Base-by-base conservation (phyloP, 352 stramenopile species). In the Pythium vanterpoolii region DNA sequence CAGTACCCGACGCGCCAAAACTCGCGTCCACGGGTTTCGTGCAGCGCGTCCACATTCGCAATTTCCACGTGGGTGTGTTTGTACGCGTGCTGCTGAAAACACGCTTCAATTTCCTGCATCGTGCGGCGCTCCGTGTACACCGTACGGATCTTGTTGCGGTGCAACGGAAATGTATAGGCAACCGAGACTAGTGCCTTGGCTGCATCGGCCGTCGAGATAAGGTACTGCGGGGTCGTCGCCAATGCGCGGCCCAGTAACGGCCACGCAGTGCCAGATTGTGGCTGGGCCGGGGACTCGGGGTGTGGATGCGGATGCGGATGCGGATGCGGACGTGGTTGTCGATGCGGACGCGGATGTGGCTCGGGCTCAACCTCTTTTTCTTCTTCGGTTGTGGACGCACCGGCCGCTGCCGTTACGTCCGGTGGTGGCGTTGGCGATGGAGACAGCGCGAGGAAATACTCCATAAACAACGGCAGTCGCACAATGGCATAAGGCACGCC, bases 381-480 rank as follows among this genome's bases (percentile, higher is more conserved):
- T 23, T 68, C 60, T 2, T 62, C 53, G n/a, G 31, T 49, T 6
- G 42, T 51, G 4, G 44, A 43, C 31, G 51, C 45, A 14, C n/a
- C 30, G 8, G 44, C 28, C 9, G 44, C 28, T 5, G 24, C 42
- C 23, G 42, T 33, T 4, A 30, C 33, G 0, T 52, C 36, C 10
- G 23, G 14, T 19, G 40, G 26, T 2, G 38, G 30, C 9, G 40
- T n/a, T 2, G 38, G 30, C 9, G 24, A 39, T 14, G 27, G 36
- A 14, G n/a, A 50, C 8, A 92, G 63, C 2, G 80, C 69, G 31
- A 87, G 38, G 33, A 93, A 90, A 57, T 90, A 93, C 66, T 93
- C 83, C 70, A 90, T 89, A 27, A 93, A 88, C 30, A 93, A 34
- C 31, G 83, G 83, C 18, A 93, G 60, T 0, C 83, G 76, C 43